These are phyloP conservation scores for Lecanosticta acicola DNA, from an alignment of 2,329 filamentous ascomycete genomes.

Conservation along the genomic window DNA sequence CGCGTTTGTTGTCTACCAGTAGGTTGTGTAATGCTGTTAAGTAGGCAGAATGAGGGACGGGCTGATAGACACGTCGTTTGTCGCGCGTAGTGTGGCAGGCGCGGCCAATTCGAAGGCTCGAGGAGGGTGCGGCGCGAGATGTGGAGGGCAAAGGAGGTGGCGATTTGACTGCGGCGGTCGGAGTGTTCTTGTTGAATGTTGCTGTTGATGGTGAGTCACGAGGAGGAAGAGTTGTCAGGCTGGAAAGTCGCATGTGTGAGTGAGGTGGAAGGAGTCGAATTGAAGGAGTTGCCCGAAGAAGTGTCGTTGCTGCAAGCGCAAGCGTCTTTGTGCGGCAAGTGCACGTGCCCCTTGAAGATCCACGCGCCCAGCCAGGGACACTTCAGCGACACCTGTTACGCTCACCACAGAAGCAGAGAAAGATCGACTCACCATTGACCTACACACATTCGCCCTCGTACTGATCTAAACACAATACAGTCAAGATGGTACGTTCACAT, in stretches of 20 bases:
- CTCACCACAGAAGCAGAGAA: no score
- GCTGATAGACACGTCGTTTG: not conserved
- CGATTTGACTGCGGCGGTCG: not conserved
- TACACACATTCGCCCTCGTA: not conserved
- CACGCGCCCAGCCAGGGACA: no score
- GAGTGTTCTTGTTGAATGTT: not conserved
- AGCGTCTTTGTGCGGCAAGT: not conserved
- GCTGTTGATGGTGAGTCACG: not conserved
- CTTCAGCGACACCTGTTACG: no score
- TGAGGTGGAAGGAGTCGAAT: not conserved
- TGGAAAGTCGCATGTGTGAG: not conserved
- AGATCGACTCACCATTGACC: not conserved
- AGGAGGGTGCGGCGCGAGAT: not conserved
- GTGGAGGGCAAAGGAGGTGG: not conserved
- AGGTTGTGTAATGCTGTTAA: not conserved
- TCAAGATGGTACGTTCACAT: not conserved
- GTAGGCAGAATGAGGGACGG: not conserved
- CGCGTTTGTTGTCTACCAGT: not conserved
- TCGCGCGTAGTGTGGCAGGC: not conserved
- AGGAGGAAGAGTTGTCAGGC: not conserved
- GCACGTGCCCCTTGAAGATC: no score
- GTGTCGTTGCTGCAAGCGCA: not conserved
- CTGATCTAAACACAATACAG: not conserved
- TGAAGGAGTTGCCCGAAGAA: not conserved
- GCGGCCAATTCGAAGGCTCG: not conserved